These are phyloP conservation scores for Penicillium steckii DNA, from an alignment of 495 filamentous ascomycete species.

Conservation along the genomic window DNA sequence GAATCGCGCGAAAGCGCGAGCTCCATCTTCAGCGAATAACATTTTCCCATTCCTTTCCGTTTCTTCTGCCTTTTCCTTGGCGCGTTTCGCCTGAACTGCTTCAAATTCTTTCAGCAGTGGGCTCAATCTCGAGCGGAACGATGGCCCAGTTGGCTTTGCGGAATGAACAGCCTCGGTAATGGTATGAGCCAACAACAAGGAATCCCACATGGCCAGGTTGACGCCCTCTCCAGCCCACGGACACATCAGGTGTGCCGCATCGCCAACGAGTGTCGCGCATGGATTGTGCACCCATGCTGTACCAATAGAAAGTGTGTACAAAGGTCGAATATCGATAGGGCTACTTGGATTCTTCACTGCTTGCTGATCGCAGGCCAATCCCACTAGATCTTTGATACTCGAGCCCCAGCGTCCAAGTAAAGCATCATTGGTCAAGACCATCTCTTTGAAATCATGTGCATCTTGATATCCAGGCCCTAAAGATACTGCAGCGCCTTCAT, in stretches of 20 bases:
- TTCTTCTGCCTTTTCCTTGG: not conserved
- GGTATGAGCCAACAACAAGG: slow-evolving; percentile 45
- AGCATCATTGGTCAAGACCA: slow-evolving; percentile 24
- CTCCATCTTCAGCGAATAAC: not conserved
- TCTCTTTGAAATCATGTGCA: slow-evolving; percentile 22
- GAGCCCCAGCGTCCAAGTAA: slow-evolving; percentile 36
- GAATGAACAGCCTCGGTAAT: slow-evolving; percentile 26
- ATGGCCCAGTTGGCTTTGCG: slow-evolving; percentile 1
- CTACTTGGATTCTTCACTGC: slow-evolving; percentile 22
- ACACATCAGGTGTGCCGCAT: slow-evolving; percentile 63
- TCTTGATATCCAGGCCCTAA: slow-evolving; percentile 27
- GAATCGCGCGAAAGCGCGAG: not conserved
- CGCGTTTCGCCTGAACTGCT: slow-evolving; percentile 20
- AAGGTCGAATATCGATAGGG: slow-evolving; percentile 18
- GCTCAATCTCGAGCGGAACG: slow-evolving; percentile 19
- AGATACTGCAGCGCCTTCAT: slow-evolving; percentile 25
- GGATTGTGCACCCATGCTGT: slow-evolving; percentile 41
- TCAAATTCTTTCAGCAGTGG: slow-evolving; percentile 35
- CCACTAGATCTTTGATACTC: slow-evolving; percentile 36
- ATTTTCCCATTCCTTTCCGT: not conserved
- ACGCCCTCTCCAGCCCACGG: slow-evolving; percentile 61
- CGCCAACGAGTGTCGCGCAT: slow-evolving; percentile 55
- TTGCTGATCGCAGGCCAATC: slow-evolving; percentile 37
- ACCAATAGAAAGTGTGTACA: slow-evolving; percentile 55
- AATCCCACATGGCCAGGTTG: slow-evolving; percentile 58